Percentiles rank a stretch among this genome's conserved stretches.
Evolutionary conservation across 306 rosid genomes (phyloP).

Genomic region (Crotalaria pallida): DNA sequence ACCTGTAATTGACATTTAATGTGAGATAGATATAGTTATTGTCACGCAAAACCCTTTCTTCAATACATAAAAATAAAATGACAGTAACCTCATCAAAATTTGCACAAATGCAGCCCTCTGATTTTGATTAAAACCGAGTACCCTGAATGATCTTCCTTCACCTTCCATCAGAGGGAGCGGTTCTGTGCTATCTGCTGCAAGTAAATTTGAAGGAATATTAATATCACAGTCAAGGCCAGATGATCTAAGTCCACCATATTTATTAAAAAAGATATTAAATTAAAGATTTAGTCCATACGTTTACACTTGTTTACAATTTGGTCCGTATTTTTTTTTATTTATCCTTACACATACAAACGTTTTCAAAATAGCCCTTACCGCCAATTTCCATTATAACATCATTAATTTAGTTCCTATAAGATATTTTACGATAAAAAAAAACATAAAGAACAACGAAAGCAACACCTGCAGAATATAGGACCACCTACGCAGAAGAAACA

Average conservation of each 20-base stretch:
- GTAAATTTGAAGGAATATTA: conserved; percentile 15
- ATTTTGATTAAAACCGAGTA: conserved; percentile 92
- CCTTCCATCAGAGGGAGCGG: conserved; percentile 98
- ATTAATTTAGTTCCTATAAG: background rate
- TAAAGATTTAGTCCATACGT: background rate
- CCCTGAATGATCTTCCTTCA: conserved; percentile 92
- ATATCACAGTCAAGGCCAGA: background rate
- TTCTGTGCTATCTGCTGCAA: conserved; percentile 74
- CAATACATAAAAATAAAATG: conserved; percentile 8
- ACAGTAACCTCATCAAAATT: conserved; percentile 80
- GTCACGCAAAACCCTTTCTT: conserved; percentile 15
- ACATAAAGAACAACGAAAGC: background rate
- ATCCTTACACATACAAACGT: background rate
- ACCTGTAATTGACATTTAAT: conserved; percentile 49
- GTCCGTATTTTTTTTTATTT: background rate
- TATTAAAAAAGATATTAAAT: background rate
- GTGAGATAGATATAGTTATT: conserved; percentile 30
- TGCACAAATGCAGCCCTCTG: conserved; percentile 97
- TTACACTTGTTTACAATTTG: background rate
- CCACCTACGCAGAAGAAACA: too few relatives aligned
- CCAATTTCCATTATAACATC: background rate
- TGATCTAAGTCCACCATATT: background rate
- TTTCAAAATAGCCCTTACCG: background rate
- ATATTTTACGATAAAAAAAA: background rate
- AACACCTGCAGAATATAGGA: background rate